Conservation (phyloP, 768 basidiomycete species). For the Kwoniella europaea region DNA sequence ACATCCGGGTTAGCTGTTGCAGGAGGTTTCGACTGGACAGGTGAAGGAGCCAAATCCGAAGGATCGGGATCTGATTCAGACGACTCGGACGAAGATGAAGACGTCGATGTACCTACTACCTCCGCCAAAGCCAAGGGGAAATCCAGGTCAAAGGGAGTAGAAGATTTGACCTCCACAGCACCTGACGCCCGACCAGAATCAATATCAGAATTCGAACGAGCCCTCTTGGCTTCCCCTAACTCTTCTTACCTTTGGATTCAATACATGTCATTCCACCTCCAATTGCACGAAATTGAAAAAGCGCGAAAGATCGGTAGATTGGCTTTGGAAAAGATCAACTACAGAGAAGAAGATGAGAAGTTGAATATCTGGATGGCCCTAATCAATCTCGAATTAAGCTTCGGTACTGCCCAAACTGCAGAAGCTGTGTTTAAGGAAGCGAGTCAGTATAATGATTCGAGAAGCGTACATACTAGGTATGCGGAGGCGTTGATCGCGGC, state of each 20-base stretch:
- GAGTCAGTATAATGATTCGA: slow-evolving; percentile 84
- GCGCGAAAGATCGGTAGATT: slow-evolving; percentile 84
- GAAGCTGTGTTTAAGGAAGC: slow-evolving; percentile 90
- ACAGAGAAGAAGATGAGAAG: slow-evolving; percentile 94
- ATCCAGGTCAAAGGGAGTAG: slow-evolving; percentile 58
- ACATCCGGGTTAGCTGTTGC: slow-evolving; percentile 41
- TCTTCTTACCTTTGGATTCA: slow-evolving; percentile 99
- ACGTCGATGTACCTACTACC: slow-evolving; percentile 28
- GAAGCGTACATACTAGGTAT: slow-evolving; percentile 82
- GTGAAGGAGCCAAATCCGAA: slow-evolving; percentile 46
- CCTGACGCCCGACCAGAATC: slow-evolving; percentile 85
- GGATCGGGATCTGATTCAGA: slow-evolving; percentile 62
- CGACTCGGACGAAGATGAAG: slow-evolving; percentile 40
- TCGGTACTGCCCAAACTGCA: slow-evolving; percentile 80
- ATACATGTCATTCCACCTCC: slow-evolving; percentile 98
- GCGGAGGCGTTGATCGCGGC: slow-evolving; percentile 83
- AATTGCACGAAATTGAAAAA: slow-evolving; percentile 94
- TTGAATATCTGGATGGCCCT: slow-evolving; percentile 97
- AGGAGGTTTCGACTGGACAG: slow-evolving; percentile 58
- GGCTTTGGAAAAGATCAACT: slow-evolving; percentile 84
- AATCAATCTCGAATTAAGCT: slow-evolving; percentile 90
- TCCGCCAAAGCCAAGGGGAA: slow-evolving; percentile 47
- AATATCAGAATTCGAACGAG: slow-evolving; percentile 89
- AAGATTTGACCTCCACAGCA: slow-evolving; percentile 75
- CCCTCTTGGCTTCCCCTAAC: slow-evolving; percentile 90